Evolutionary conservation across 2,329 filamentous ascomycete species (phyloP), one percentile per base, ranked within the genome.

Genomic region (Leptographium radiaticola): DNA sequence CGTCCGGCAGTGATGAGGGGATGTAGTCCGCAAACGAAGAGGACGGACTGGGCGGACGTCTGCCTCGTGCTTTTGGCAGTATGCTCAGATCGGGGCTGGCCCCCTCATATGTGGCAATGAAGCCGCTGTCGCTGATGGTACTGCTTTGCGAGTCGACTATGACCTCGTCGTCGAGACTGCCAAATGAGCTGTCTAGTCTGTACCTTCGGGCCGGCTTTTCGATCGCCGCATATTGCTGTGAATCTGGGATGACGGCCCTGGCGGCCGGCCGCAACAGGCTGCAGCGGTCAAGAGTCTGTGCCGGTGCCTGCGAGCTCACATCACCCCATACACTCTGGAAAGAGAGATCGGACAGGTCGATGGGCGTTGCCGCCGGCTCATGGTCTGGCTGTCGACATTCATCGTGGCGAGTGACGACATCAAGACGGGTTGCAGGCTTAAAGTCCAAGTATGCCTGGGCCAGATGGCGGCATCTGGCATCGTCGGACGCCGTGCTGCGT

Each of bases 401-500:
- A 12, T 20, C 20, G 11, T 31, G 25, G 43, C 25, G 10, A 44
- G 8, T 47, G 39, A 30, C 31, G 13, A 57, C 44, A 11, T 57
- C 45, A 6, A 42, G 20, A 2, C 55, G 42, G 38, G 34, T 7
- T 0, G 57, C 57, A 11, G 72, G 67, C 42, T 68, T 58, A 54
- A 78, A 81, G 43, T 69, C 62, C n/a, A 76, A 63, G 57, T 80
- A 80, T 2, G 75, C 72, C 25, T 67, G 60, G 6, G 76, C 75
- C 25, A 79, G 65, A n/a, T 67, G 63, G 38, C 76, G 67, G 58
- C 80, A 80, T 15, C 61, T 59, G 18, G 61, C 64, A 64, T 81
- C 77, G 58, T 80, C 74, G 12, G 62, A 59, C 25, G 68, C 66
- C 42, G 64, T 70, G 60, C 74, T 73, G 8, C 76, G 74, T 34